Conservation (phyloP, 257 asterid species). For the Solanum gandarillasii region DNA sequence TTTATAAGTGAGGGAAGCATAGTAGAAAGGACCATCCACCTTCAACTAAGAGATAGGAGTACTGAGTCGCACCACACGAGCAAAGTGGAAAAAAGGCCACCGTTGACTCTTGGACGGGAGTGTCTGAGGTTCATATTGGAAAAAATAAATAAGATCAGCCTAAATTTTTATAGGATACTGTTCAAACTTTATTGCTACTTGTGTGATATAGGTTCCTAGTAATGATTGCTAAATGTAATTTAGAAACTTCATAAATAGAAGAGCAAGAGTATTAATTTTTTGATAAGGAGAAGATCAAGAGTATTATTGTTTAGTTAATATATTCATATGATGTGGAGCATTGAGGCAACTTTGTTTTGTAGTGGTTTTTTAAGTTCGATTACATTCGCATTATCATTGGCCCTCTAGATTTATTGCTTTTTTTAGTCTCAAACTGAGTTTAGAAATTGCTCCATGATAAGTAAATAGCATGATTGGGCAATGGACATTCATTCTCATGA, state of each 20-base stretch:
- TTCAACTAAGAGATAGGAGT: neutral
- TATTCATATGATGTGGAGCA: neutral
- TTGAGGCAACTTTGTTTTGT: neutral
- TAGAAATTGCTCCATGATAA: neutral
- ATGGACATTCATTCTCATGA: neutral
- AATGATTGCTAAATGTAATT: neutral
- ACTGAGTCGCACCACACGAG: neutral
- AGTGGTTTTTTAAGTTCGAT: neutral
- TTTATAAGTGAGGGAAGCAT: neutral
- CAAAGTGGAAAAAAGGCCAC: neutral
- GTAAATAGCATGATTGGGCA: neutral
- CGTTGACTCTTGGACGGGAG: neutral
- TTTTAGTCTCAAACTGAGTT: neutral
- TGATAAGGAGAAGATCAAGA: neutral
- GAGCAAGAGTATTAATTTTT: neutral
- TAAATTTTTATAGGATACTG: neutral
- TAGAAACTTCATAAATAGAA: neutral
- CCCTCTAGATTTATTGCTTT: neutral
- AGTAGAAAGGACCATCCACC: neutral
- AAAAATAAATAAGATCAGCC: neutral
- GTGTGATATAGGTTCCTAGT: neutral
- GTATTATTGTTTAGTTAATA: neutral
- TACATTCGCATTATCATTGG: neutral
- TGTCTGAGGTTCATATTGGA: neutral
- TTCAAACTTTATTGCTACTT: neutral